Evolutionary conservation across 1,284 basidiomycete species (phyloP).

Genomic region (Tilletia caries): DNA sequence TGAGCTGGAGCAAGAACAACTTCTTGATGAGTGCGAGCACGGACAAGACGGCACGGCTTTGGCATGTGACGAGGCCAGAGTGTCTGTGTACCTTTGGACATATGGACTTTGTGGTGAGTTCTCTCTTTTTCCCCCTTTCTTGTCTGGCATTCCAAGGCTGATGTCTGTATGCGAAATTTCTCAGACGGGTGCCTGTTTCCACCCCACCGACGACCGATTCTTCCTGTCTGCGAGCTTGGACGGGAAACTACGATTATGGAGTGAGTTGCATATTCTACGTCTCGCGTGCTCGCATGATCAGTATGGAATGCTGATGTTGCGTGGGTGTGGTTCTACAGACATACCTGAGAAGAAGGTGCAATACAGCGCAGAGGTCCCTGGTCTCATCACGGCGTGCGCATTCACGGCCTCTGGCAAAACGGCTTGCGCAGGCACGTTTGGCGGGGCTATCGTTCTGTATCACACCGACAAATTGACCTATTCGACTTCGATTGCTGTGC

Average conservation of each 20-base stretch:
- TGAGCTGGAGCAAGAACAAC: constrained; percentile 56
- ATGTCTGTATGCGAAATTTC: background rate
- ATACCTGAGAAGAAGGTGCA: constrained; percentile 35
- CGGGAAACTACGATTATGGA: constrained; percentile 55
- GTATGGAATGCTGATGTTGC: background rate
- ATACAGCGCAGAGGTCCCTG: constrained; percentile 44
- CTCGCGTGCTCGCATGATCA: background rate
- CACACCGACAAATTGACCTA: constrained; percentile 45
- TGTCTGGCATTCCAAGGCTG: background rate
- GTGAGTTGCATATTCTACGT: constrained; percentile 4
- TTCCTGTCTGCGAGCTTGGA: constrained; percentile 54
- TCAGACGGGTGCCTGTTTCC: constrained; percentile 20
- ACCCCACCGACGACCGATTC: constrained; percentile 53
- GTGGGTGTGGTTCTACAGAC: constrained; percentile 10
- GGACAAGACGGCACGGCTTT: constrained; percentile 55
- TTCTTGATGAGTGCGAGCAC: constrained; percentile 54
- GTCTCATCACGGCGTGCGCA: constrained; percentile 53
- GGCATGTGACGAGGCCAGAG: constrained; percentile 52
- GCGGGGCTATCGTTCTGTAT: constrained; percentile 47
- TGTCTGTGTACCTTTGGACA: constrained; percentile 55
- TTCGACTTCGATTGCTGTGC: constrained; percentile 43
- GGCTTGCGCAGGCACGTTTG: constrained; percentile 52
- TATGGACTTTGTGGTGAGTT: constrained; percentile 47
- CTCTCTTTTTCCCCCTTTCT: constrained; percentile 14
- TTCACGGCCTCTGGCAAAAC: constrained; percentile 51